These are phyloP conservation scores for Phytophthora pini DNA, from an alignment of 352 stramenopile genomes.

Conservation along the genomic window DNA sequence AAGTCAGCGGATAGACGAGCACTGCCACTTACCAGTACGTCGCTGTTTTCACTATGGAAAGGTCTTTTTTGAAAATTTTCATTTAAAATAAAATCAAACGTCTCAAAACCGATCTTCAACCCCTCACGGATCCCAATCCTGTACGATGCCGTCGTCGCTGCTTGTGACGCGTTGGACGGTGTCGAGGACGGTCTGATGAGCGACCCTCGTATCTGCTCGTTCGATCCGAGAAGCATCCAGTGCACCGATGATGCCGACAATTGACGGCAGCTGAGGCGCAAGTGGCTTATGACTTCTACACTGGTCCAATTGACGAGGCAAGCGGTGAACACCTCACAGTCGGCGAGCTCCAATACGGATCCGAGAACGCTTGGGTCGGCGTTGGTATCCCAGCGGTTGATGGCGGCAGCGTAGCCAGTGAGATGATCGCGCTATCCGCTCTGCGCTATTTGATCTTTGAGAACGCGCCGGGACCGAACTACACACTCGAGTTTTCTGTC, in stretches of 20 bases:
- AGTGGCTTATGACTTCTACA: conserved; percentile 36
- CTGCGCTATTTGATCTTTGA: conserved; percentile 45
- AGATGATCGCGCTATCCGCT: conserved; percentile 32
- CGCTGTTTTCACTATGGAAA: too few relatives aligned
- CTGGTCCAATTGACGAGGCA: conserved; percentile 29
- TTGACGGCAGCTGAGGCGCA: conserved; percentile 6
- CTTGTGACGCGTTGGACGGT: conserved; percentile 34
- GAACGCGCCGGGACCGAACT: conserved; percentile 23
- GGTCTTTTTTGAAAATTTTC: too few relatives aligned
- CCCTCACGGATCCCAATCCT: conserved; percentile 31
- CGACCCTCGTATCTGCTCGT: conserved; percentile 4
- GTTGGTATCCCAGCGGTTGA: conserved; percentile 34
- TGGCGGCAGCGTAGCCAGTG: conserved; percentile 28
- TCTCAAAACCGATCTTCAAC: conserved; percentile 33
- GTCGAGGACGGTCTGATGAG: conserved; percentile 4
- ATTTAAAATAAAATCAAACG: too few relatives aligned
- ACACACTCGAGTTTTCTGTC: conserved; percentile 39
- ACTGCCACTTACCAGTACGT: too few relatives aligned
- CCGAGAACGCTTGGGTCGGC: conserved; percentile 39
- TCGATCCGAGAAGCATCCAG: conserved; percentile 1
- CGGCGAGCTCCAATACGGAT: conserved; percentile 39
- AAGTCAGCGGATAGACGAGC: too few relatives aligned
- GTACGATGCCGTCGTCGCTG: conserved; percentile 31
- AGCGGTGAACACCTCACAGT: conserved; percentile 42
- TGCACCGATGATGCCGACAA: conserved; percentile 2